Percentiles rank a stretch among this genome's conserved stretches.
phyloP scores from a whole-genome alignment of 306 rosid species.

The Hylodesmum podocarpum region DNA sequence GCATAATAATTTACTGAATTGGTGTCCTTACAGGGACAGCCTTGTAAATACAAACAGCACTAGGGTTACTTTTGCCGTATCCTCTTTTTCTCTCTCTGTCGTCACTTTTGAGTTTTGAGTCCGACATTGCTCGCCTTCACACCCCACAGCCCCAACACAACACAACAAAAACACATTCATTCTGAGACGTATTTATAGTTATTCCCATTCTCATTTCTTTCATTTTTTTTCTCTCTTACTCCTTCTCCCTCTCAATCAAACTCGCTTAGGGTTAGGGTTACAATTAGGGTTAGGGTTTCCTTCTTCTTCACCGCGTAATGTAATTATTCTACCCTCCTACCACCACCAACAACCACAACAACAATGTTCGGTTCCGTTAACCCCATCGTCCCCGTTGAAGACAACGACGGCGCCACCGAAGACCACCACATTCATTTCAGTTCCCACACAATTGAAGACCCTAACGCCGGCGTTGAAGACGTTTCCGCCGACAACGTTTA shows the following conservation, averaged over 20 bases:
- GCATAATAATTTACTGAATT: too few species aligned
- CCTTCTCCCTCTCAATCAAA: neutral
- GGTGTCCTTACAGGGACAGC: neutral
- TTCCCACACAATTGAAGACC: slow-evolving; percentile 60
- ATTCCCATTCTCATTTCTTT: neutral
- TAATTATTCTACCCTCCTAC: slow-evolving; percentile 36
- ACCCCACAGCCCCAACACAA: neutral
- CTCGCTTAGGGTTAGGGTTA: slow-evolving; percentile 18
- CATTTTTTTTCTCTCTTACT: neutral
- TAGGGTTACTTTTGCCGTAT: neutral
- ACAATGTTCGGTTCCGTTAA: slow-evolving; percentile 72
- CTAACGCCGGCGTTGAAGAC: slow-evolving; percentile 45
- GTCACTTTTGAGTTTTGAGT: too few species aligned
- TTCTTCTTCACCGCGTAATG: neutral
- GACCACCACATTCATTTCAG: slow-evolving; percentile 58
- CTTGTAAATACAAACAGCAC: neutral
- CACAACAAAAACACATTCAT: too few species aligned
- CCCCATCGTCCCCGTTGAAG: slow-evolving; percentile 58
- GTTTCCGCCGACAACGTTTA: slow-evolving; percentile 52
- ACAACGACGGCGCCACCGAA: slow-evolving; percentile 46
- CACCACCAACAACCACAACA: too few species aligned
- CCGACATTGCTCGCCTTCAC: neutral
- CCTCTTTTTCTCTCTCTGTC: neutral
- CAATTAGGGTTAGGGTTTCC: slow-evolving; percentile 39
- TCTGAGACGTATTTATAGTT: neutral